Evolutionary conservation across 2,329 filamentous ascomycete species (phyloP).

Genomic region (Sordariomycetes sp.): DNA sequence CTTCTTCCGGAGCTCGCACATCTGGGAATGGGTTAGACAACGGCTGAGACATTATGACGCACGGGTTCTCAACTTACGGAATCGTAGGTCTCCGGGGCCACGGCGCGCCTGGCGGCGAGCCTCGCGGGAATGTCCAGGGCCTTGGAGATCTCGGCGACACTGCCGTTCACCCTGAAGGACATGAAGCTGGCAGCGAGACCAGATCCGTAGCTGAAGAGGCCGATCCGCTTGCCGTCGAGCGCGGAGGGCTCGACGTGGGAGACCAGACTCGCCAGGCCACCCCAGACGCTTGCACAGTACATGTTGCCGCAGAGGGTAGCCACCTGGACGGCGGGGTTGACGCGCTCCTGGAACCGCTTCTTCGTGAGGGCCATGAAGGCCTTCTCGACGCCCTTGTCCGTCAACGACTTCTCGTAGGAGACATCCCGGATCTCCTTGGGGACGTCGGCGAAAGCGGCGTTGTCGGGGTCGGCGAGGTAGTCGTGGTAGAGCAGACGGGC

Average conservation of each 20-base stretch:
- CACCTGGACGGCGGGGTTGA: slow-evolving; percentile 62
- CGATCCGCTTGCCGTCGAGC: slow-evolving; percentile 62
- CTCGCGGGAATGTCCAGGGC: slow-evolving; percentile 59
- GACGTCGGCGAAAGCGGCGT: slow-evolving; percentile 61
- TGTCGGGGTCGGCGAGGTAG: slow-evolving; percentile 60
- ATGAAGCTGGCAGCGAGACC: slow-evolving; percentile 63
- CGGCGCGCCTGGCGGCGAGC: slow-evolving; percentile 52
- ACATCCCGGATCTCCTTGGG: slow-evolving; percentile 67
- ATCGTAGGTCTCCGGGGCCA: slow-evolving; percentile 65
- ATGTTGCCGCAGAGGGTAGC: slow-evolving; percentile 66
- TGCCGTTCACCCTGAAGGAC: slow-evolving; percentile 63
- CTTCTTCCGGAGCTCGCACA: slow-evolving; percentile 73
- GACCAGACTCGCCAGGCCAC: slow-evolving; percentile 63
- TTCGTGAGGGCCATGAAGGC: slow-evolving; percentile 76
- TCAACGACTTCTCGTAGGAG: slow-evolving; percentile 68
- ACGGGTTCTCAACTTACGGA: slow-evolving; percentile 39
- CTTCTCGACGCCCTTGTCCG: slow-evolving; percentile 78
- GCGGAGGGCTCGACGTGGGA: slow-evolving; percentile 50
- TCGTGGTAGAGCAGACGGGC: slow-evolving; percentile 79
- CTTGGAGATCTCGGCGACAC: slow-evolving; percentile 56
- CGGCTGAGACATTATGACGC: background rate
- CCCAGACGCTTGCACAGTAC: slow-evolving; percentile 64
- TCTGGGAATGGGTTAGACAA: slow-evolving; percentile 28
- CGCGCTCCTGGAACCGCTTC: slow-evolving; percentile 73
- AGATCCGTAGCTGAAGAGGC: slow-evolving; percentile 70